These are phyloP conservation scores for Rubus idaeus DNA, from an alignment of 306 rosid species.

Conservation along the genomic window DNA sequence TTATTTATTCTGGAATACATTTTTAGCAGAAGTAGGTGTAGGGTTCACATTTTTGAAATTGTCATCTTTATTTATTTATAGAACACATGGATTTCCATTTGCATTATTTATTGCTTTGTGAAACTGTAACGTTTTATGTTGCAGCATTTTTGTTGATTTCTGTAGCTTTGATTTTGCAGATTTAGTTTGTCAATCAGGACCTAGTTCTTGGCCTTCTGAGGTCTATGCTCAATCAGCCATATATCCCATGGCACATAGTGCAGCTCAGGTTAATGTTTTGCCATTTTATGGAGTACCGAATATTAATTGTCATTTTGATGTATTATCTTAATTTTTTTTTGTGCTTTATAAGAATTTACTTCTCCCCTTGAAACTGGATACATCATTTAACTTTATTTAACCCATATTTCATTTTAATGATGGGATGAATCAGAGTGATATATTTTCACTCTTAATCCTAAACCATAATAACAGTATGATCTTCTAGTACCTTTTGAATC, in stretches of 20 bases:
- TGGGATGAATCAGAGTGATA: background rate
- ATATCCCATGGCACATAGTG: slow-evolving; percentile 98
- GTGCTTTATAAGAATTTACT: background rate
- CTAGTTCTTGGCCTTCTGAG: slow-evolving; percentile 86
- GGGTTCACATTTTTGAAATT: background rate
- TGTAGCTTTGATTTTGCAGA: slow-evolving; percentile 47
- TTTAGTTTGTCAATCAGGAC: slow-evolving; percentile 98
- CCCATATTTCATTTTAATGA: background rate
- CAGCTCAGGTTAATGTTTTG: slow-evolving; percentile 73
- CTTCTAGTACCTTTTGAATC: slow-evolving; percentile 1
- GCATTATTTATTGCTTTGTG: background rate
- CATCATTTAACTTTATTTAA: background rate
- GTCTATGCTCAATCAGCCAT: slow-evolving; percentile 87
- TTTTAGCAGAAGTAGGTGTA: background rate
- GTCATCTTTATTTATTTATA: background rate
- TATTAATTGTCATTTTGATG: slow-evolving; percentile 9
- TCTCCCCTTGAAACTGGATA: too few species aligned
- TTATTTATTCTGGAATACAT: background rate
- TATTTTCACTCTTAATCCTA: background rate
- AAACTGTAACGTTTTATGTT: slow-evolving; percentile 2
- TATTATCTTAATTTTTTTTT: background rate
- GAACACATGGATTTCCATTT: background rate
- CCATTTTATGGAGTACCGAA: background rate
- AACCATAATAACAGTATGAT: background rate
- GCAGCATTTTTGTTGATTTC: slow-evolving; percentile 22